Evolutionary conservation across 1,139 yeast genomes (phyloP).

Genomic region (Debaryomyces fabryi): DNA sequence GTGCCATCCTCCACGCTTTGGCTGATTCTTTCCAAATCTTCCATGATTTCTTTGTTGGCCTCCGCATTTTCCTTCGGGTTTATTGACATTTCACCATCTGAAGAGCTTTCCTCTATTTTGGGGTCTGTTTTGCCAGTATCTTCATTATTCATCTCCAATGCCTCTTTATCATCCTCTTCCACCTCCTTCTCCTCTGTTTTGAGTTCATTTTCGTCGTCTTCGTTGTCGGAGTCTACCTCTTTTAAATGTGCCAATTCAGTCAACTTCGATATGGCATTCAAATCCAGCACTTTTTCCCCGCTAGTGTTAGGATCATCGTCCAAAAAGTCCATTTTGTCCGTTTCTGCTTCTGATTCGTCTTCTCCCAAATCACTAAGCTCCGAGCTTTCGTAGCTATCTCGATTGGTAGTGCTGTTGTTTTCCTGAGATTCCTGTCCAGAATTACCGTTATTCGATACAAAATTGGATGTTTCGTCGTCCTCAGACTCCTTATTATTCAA

Average conservation of each 20-base stretch:
- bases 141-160: background rate
- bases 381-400: constrained; percentile 43
- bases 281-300: constrained; percentile 37
- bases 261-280: constrained; percentile 41
- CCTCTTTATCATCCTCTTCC: background rate
- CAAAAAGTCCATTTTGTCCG: constrained; percentile 69
- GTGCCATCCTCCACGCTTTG: constrained; percentile 2
- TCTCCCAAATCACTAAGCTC: constrained; percentile 63
- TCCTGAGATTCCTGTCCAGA: constrained; percentile 1
- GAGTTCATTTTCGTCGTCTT: constrained; percentile 17
- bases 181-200: background rate
- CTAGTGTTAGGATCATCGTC: constrained; percentile 36
- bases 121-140: background rate
- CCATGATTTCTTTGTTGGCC: constrained; percentile 9
- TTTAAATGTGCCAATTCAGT: constrained; percentile 47
- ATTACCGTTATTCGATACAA: constrained; percentile 7
- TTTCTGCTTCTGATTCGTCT: constrained; percentile 75
- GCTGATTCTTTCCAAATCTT: constrained; percentile 9
- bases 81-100: constrained; percentile 6
- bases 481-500: constrained; percentile 14
- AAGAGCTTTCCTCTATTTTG: constrained; percentile 7
- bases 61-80: constrained; percentile 12
- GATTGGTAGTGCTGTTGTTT: background rate
- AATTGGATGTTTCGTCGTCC: constrained; percentile 20
- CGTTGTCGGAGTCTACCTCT: constrained; percentile 29